Evolutionary conservation across 306 rosid species (phyloP), one percentile per base, ranked within the genome.

Genomic region (Begonia peltatifolia): DNA sequence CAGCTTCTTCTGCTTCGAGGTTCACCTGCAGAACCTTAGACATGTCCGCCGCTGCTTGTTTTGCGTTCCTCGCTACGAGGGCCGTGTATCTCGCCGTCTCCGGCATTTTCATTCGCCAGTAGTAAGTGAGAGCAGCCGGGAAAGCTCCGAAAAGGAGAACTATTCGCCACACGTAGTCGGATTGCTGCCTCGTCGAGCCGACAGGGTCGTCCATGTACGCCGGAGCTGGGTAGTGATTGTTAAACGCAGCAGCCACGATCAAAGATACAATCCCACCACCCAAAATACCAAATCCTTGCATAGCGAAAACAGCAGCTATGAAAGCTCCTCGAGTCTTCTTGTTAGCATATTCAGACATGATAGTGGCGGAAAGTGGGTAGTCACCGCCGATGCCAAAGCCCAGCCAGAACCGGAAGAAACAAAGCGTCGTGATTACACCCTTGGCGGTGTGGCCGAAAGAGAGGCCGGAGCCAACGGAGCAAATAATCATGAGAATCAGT

Each of bases 341-440:
- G 70, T 88, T 88, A 9, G 97, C 95, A 43, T 88, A 88, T 36
- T 88, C 95, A 2, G 97, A 88, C 97, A 88, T 88, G 46, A 88
- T 88, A 7, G 97, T 88, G 9, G 97, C 93, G 0, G 97, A 88
- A 50, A 88, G 89, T 11, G 97, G 95, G 58, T 88, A 88, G 59
- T 88, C 97, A 1, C 97, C 97, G 13, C 97, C 95, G 38, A 88
- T 88, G 6, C 97, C 97, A 14, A 88, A 88, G 1, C 97, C 97
- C 11, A 88, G 97, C 93, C 97, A 88, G 64, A 88, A 88, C n/a
- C 93, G 73, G 53, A 84, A 88, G 70, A 88, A 79, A 16, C 97
- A 88, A 1, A 88, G 84, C 0, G 95, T 71, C 42, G 81, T 50
- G 3, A 88, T 76, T 10, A 80, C 87, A 22, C 68, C 58, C 23